Evolutionary conservation across 352 stramenopile species (phyloP), one percentile per base, ranked within the genome.

Genomic region (Phytopythium chamaehyphon): DNA sequence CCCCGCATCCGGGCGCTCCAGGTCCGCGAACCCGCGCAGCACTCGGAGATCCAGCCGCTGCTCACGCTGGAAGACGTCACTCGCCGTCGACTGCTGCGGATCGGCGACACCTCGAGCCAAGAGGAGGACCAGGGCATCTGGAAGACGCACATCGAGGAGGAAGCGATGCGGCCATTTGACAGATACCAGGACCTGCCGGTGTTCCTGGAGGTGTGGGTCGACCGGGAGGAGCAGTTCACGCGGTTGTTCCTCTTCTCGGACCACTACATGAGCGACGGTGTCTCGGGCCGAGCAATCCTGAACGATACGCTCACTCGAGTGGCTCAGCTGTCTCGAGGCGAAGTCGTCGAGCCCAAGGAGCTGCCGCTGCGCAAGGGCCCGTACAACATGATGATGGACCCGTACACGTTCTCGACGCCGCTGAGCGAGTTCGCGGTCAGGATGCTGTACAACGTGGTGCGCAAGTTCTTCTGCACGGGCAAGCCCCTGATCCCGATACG

Each of bases 211-310:
- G 52, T 69, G 11, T 77, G 62, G 68, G 28, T 66, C 1, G 49
- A 77, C 31, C 39, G 50, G 6, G 23, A 50, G 4, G 14, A 45
- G 0, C 37, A 61, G 6, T 24, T 40, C 6, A 59, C 55, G 3
- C 61, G 69, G 0, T 33, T 83, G 16, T 58, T 78, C 40, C 55
- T 83, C 23, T 72, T 78, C 58, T 71, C 64, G 22, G 73, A 83
- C 39, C 66, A 83, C 45, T 76, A 66, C 52, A 63, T 71, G 47
- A 69, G 63, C 3, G 73, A 83, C 42, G 69, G 64, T 14, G 64
- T 45, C 31, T 78, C 73, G 2, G 67, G 69, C 3, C 66, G 57
- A 35, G 51, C 57, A 1, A 42, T 75, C 3, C 44, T 83, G 12
- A 61, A 83, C 58, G 55, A 69, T 45, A 44, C 64, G 8, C 44